These are phyloP conservation scores for Zizania palustris DNA, from an alignment of 202 grass and related monocot genomes.

Conservation along the genomic window DNA sequence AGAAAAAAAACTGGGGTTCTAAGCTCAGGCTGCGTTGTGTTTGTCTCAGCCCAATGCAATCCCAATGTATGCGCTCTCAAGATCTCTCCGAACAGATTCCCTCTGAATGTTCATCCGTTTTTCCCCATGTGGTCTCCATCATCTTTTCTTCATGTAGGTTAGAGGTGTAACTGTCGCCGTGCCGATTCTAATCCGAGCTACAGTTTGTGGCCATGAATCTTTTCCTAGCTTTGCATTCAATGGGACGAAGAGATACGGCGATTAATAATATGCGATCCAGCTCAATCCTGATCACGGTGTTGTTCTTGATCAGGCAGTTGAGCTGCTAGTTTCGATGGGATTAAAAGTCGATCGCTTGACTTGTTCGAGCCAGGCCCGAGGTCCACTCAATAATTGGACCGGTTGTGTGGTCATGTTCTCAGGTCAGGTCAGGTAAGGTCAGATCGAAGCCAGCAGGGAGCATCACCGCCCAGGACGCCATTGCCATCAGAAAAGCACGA, in stretches of 20 bases:
- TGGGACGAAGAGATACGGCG: neutral
- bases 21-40: neutral
- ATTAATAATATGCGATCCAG: neutral
- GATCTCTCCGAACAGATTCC: neutral
- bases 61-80: neutral
- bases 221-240: neutral
- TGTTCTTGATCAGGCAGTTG: neutral
- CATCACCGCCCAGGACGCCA: slow-evolving; percentile 7
- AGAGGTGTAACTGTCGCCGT: neutral
- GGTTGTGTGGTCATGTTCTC: neutral
- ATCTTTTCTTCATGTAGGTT: neutral
- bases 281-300: neutral
- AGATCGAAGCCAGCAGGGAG: neutral
- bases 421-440: neutral
- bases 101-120: neutral
- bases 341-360: neutral
- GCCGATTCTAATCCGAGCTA: neutral
- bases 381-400: slow-evolving; percentile 21
- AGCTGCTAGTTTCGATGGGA: neutral
- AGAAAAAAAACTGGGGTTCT: neutral
- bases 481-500: slow-evolving; percentile 21
- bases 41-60: neutral
- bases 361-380: slow-evolving; percentile 9
- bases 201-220: neutral
- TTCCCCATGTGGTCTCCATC: neutral